Evolutionary conservation across 306 rosid species (phyloP), one percentile per base, ranked within the genome.

Genomic region (Prunus dulcis): DNA sequence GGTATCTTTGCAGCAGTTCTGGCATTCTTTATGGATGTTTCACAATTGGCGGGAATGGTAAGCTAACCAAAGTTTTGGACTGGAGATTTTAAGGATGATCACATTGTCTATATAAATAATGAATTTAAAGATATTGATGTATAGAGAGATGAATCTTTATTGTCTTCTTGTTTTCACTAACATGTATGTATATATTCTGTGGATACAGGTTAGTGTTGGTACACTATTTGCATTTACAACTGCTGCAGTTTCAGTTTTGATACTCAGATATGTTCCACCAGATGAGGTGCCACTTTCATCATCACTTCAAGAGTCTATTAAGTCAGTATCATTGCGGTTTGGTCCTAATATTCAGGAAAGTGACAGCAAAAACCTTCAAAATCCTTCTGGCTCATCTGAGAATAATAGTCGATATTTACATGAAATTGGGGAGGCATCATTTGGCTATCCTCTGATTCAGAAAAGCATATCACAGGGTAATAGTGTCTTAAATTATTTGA

Each of bases 11-110:
- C 98, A 43, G 87, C 96, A 70, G 57, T 69, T 79, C 89, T 91
- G 53, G 93, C 96, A n/a, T 91, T 91, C 81, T 87, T 91, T 75
- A 82, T 91, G 93, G 88, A 91, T 84, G 93, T 89, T 76, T 91
- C 96, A 19, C 89, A 91, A 66, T 82, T 88, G 81, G 91, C 93
- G 2, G 93, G 89, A 52, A 91, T 91, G 96, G 96, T 91, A 71
- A 85, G 90, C 85, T 47, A n/a, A 74, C 46, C 68, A 63, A 38
- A 15, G 57, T 78, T 17, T 67, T 12, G 72, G 49, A 57, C 46
- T 64, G 52, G 72, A 72, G 78, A 72, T 55, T 17, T 28, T 27
- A 51, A 50, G 10, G 28, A 5, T 34, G 47, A 32, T 41, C 52
- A 66, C 28, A 41, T 64, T 8, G 2, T 41, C 5, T 41, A 14